Evolutionary conservation across 1,139 yeast species (phyloP).

Genomic region (Yamadazyma diddensiae): DNA sequence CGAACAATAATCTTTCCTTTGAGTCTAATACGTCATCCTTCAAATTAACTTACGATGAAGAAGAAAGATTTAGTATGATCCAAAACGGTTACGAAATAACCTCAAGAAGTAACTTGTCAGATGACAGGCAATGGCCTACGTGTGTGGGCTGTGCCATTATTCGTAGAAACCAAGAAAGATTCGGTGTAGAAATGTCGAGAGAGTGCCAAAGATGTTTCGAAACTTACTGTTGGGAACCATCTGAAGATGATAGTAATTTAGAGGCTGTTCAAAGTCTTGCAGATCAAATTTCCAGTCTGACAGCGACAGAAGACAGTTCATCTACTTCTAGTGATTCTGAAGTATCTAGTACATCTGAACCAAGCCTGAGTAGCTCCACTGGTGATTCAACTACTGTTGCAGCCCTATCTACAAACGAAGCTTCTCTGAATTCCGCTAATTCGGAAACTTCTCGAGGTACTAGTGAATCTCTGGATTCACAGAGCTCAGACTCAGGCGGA

Average conservation of each 20-base stretch:
- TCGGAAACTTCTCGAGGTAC: too few species aligned
- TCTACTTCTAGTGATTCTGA: not conserved
- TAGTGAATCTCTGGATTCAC: too few species aligned
- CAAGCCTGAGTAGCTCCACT: not conserved
- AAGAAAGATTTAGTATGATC: slow-evolving; percentile 29
- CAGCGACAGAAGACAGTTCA: slow-evolving; percentile 1
- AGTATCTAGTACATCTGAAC: not conserved
- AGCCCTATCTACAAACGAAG: too few species aligned
- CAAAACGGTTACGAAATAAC: slow-evolving; percentile 40
- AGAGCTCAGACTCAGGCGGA: too few species aligned
- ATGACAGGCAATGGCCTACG: slow-evolving; percentile 36
- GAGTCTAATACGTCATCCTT: slow-evolving; percentile 38
- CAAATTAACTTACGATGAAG: slow-evolving; percentile 36
- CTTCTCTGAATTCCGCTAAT: too few species aligned
- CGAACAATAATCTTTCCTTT: slow-evolving; percentile 32
- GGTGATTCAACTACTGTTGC: too few species aligned
- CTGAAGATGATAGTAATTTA: slow-evolving; percentile 18
- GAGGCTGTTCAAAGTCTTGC: slow-evolving; percentile 8
- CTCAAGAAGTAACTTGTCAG: slow-evolving; percentile 33
- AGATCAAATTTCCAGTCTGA: slow-evolving; percentile 4
- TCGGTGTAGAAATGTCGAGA: slow-evolving; percentile 33
- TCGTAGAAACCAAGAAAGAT: slow-evolving; percentile 41
- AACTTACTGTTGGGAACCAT: slow-evolving; percentile 36
- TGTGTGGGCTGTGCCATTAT: slow-evolving; percentile 50
- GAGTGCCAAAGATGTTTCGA: slow-evolving; percentile 40